A percentile compares a stretch with the other conserved stretches of the same genome.
Evolutionary conservation across 2,329 filamentous ascomycete genomes (phyloP).

Genomic region (Calonectria leucothoes): DNA sequence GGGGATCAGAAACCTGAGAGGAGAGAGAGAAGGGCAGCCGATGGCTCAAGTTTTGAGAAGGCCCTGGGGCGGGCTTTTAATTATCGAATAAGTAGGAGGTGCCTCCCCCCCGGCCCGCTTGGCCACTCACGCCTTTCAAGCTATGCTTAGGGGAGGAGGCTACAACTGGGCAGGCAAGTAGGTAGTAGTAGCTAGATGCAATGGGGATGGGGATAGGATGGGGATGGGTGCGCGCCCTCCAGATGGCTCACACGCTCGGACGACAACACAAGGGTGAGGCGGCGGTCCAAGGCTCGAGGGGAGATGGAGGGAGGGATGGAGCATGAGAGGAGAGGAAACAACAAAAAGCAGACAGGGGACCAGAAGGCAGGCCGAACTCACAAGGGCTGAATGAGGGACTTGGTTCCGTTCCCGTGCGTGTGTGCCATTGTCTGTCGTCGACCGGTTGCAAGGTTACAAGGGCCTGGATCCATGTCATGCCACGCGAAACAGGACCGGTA

Average conservation of each 20-base stretch:
- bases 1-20: background rate
- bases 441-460: constrained; percentile 10
- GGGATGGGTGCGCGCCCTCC: constrained; percentile 9
- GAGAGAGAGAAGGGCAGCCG: background rate
- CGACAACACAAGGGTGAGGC: background rate
- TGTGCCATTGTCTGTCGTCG: background rate
- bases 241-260: constrained; percentile 7
- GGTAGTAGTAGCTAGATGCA: constrained; percentile 12
- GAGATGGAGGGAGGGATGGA: constrained; percentile 7
- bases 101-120: constrained; percentile 5
- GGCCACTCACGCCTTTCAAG: constrained; percentile 1
- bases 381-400: constrained; percentile 13
- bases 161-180: constrained; percentile 8
- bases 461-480: constrained; percentile 15
- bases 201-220: background rate
- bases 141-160: constrained; percentile 12
- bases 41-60: background rate
- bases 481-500: constrained; percentile 8
- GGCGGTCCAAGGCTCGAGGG: constrained; percentile 4
- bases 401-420: background rate
- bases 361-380: background rate
- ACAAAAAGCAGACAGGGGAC: constrained; percentile 12
- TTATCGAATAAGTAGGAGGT: constrained; percentile 2
- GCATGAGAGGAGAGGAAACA: constrained; percentile 14
- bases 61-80: constrained; percentile 7